These are phyloP conservation scores for Crucihimalaya himalaica DNA, from an alignment of 345 rosid genomes.

Conservation along the genomic window DNA sequence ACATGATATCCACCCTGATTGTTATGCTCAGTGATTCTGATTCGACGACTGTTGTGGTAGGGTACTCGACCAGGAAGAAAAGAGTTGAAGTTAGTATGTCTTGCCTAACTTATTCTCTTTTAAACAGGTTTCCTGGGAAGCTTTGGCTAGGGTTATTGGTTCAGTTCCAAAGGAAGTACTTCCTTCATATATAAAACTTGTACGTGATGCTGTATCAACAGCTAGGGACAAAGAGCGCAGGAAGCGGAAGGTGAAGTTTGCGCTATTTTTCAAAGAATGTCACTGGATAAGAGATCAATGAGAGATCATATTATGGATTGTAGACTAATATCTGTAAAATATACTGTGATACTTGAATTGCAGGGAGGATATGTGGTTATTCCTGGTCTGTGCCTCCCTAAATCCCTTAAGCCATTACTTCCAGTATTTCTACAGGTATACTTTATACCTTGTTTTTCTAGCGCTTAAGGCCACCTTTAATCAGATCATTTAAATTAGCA, in stretches of 20 bases:
- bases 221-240: constrained; percentile 94
- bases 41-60: constrained; percentile 78
- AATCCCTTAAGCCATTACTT: constrained; percentile 94
- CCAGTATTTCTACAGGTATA: constrained; percentile 90
- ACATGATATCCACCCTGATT: constrained; percentile 85
- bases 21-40: constrained; percentile 89
- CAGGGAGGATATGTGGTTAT: constrained; percentile 93
- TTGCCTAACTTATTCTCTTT: constrained; percentile 33
- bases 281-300: not conserved
- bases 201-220: constrained; percentile 94
- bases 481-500: constrained; percentile 6
- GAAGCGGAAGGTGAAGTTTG: constrained; percentile 66
- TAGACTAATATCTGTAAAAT: not conserved
- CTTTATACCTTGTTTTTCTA: constrained; percentile 15
- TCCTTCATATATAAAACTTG: constrained; percentile 82
- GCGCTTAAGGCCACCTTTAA: not conserved
- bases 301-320: not conserved
- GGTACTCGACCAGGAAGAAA: constrained; percentile 25
- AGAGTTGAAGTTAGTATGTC: constrained; percentile 10
- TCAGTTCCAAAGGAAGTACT: constrained; percentile 95
- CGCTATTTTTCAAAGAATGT: constrained; percentile 11
- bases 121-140: constrained; percentile 91
- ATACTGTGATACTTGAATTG: constrained; percentile 31
- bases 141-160: constrained; percentile 76
- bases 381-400: constrained; percentile 90